A percentile compares a stretch with the other conserved stretches of the same genome.
These are phyloP conservation scores for Hypoxylon sp. DNA, from an alignment of 2,329 filamentous ascomycete genomes.

Conservation along the genomic window DNA sequence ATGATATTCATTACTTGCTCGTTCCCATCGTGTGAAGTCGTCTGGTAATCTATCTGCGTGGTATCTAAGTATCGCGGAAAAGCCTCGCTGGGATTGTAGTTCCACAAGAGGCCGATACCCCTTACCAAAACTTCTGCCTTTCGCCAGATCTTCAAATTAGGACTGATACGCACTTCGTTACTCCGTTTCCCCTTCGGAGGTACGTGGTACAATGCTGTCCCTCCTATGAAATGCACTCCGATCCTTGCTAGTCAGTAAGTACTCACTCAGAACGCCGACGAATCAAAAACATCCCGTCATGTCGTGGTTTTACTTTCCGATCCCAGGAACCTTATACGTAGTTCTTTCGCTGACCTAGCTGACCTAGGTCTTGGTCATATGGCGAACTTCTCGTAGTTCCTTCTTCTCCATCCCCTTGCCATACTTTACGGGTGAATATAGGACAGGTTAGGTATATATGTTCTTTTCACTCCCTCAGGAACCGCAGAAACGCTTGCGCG, in stretches of 20 bases:
- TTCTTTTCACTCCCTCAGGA: constrained; percentile 69
- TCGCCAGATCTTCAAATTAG: background rate
- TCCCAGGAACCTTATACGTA: too few relatives aligned
- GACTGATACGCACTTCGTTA: background rate
- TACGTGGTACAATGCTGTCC: background rate
- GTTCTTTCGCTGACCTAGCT: too few relatives aligned
- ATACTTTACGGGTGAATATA: too few relatives aligned
- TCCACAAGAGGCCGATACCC: too few relatives aligned
- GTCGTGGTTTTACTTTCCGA: background rate
- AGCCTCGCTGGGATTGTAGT: too few relatives aligned
- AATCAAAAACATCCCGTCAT: background rate
- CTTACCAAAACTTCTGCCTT: background rate
- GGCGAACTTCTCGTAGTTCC: too few relatives aligned
- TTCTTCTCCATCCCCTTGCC: background rate
- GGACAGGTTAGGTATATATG: too few relatives aligned
- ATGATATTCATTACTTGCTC: background rate
- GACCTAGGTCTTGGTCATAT: too few relatives aligned
- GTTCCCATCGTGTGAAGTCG: background rate
- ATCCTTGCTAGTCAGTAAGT: background rate
- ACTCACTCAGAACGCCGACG: background rate
- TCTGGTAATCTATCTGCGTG: background rate
- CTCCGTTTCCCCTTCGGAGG: background rate
- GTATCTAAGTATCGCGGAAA: background rate
- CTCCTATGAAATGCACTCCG: background rate
- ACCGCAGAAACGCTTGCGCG: constrained; percentile 78